phyloP scores from a whole-genome alignment of 1,139 yeast genomes.

The Scheffersomyces lignicola region DNA sequence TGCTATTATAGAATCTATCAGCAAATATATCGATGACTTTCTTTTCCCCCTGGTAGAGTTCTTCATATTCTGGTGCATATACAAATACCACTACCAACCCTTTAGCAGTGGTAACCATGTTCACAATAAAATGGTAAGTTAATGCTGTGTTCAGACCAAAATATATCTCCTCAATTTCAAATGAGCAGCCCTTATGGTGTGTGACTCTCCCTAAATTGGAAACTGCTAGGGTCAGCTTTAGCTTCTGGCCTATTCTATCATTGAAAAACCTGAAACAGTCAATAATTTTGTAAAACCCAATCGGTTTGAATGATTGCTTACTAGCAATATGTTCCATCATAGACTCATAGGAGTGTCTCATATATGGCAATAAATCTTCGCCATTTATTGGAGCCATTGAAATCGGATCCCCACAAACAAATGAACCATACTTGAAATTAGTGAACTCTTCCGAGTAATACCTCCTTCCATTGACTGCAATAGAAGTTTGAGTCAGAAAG shows the following conservation, averaged over 20 bases:
- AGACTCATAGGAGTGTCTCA: constrained; percentile 15
- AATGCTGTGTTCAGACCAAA: constrained; percentile 23
- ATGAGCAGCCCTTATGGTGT: constrained; percentile 12
- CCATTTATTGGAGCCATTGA: constrained; percentile 13
- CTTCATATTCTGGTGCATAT: constrained; percentile 18
- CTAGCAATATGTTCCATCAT: constrained; percentile 13
- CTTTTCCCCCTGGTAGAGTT: constrained; percentile 7
- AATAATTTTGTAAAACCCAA: constrained; percentile 15
- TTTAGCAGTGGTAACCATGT: constrained; percentile 18
- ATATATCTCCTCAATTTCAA: constrained; percentile 16
- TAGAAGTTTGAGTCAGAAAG: constrained; percentile 15
- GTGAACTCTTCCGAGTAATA: constrained; percentile 18
- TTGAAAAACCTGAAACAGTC: constrained; percentile 15
- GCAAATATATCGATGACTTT: constrained; percentile 12
- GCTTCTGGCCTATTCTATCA: constrained; percentile 10
- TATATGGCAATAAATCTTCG: constrained; percentile 8
- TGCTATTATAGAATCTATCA: constrained; percentile 7
- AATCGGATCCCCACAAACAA: constrained; percentile 20
- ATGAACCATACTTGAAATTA: constrained; percentile 19
- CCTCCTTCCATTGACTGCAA: constrained; percentile 31
- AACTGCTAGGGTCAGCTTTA: constrained; percentile 18
- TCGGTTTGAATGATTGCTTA: constrained; percentile 14
- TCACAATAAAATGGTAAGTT: constrained; percentile 20
- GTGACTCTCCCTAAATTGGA: constrained; percentile 22
- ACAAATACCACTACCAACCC: constrained; percentile 21